A percentile compares a stretch with the other conserved stretches of the same genome.
phyloP scores from a whole-genome alignment of 208 protist species.

The Naegleria lovaniensis region DNA sequence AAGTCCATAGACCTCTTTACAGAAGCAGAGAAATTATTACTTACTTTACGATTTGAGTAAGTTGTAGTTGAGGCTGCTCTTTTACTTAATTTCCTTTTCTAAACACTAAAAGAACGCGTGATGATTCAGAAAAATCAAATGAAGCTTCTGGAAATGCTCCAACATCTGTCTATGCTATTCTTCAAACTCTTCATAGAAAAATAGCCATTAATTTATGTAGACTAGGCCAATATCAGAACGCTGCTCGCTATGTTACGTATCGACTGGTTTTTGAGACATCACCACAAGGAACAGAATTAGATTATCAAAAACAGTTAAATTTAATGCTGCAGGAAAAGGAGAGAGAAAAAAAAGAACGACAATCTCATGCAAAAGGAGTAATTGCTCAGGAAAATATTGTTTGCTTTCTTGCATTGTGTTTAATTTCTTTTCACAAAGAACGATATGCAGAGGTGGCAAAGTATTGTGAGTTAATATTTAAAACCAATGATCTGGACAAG shows the following conservation, averaged over 20 bases:
- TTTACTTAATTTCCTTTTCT: neutral
- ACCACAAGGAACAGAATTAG: neutral
- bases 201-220: neutral
- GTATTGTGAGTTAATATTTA: neutral
- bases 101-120: neutral
- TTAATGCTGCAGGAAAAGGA: neutral
- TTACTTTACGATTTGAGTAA: neutral
- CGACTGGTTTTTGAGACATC: neutral
- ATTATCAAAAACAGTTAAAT: neutral
- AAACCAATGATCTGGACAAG: neutral
- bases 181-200: neutral
- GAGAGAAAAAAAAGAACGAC: neutral
- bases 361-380: neutral
- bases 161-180: neutral
- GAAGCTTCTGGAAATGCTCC: neutral
- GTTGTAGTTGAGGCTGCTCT: neutral
- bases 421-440: neutral
- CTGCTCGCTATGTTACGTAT: neutral
- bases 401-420: neutral
- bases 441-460: neutral
- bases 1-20: neutral
- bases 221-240: neutral
- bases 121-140: neutral
- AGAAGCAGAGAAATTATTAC: neutral
- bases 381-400: neutral